Evolutionary conservation across 1,139 yeast species (phyloP).

Genomic region (Geotrichum cucujoidarum): DNA sequence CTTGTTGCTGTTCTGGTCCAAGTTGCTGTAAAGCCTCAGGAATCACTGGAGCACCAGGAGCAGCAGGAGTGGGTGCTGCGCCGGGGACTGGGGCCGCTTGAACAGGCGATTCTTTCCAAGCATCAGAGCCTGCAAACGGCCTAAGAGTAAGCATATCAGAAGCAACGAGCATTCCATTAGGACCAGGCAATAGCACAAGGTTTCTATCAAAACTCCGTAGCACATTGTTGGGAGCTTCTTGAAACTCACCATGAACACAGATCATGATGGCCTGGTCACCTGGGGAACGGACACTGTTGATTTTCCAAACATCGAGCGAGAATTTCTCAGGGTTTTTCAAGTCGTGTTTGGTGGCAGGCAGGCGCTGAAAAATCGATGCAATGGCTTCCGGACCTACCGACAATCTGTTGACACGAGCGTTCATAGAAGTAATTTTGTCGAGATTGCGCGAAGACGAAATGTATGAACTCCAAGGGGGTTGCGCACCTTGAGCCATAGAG

Average conservation of each 20-base stretch:
- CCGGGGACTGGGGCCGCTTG: conserved; percentile 7
- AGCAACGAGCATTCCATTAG: conserved; percentile 73
- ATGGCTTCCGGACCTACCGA: conserved; percentile 71
- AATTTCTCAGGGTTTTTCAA: conserved; percentile 60
- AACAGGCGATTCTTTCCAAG: conserved; percentile 47
- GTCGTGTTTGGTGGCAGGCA: conserved; percentile 75
- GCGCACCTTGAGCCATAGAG: conserved; percentile 21
- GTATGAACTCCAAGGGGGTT: conserved; percentile 32
- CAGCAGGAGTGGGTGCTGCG: conserved; percentile 18
- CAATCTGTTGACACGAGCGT: conserved; percentile 54
- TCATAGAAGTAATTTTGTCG: conserved; percentile 56
- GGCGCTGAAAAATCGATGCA: conserved; percentile 50
- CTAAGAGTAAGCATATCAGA: conserved; percentile 74
- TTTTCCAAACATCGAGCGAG: conserved; percentile 72
- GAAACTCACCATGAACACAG: conserved; percentile 77
- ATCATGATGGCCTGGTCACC: conserved; percentile 72
- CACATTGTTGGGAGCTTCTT: conserved; percentile 51
- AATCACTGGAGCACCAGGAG: conserved; percentile 24
- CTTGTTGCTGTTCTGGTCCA: conserved; percentile 55
- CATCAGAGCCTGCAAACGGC: conserved; percentile 52
- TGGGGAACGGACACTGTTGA: conserved; percentile 40
- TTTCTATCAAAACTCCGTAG: conserved; percentile 80
- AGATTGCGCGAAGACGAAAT: conserved; percentile 68
- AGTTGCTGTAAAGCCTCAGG: conserved; percentile 34
- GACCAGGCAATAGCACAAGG: conserved; percentile 65